These are phyloP conservation scores for Krasilnikovozyma curviuscula DNA, from an alignment of 768 basidiomycete genomes.

Conservation along the genomic window DNA sequence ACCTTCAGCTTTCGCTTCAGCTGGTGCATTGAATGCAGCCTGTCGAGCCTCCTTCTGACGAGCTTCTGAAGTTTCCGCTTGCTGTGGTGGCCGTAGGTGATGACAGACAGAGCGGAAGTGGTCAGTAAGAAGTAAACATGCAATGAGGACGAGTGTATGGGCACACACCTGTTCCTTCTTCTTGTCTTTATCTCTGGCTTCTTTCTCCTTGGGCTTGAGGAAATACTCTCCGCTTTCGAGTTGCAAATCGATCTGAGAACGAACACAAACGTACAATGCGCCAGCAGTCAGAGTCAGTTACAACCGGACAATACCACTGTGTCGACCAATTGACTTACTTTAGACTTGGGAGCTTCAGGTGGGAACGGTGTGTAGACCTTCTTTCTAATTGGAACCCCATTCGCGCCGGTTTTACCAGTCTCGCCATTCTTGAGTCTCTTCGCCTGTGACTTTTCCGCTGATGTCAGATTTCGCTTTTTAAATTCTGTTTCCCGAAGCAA, in stretches of 20 bases:
- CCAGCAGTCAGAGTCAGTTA: neutral
- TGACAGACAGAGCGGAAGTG: neutral
- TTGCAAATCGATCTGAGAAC: constrained; percentile 63
- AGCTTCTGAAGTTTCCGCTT: constrained; percentile 47
- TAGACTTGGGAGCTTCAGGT: too few species aligned
- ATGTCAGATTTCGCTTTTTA: constrained; percentile 77
- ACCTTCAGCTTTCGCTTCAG: constrained; percentile 47
- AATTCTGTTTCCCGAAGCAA: constrained; percentile 42
- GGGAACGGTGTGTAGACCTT: constrained; percentile 98
- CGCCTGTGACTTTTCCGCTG: constrained; percentile 76
- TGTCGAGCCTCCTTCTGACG: constrained; percentile 61
- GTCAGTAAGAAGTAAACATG: constrained; percentile 1
- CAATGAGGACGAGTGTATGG: neutral
- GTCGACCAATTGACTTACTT: constrained; percentile 70
- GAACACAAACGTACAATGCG: neutral
- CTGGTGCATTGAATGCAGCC: constrained; percentile 70
- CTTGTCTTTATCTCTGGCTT: constrained; percentile 47
- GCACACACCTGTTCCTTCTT: constrained; percentile 52
- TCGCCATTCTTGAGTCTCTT: constrained; percentile 40
- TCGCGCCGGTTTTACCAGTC: neutral
- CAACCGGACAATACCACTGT: constrained; percentile 46
- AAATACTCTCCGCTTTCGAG: constrained; percentile 96
- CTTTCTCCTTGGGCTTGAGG: constrained; percentile 76
- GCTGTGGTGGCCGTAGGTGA: constrained; percentile 31
- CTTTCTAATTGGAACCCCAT: constrained; percentile 35